Base-by-base conservation (phyloP, 1,139 yeast genomes). In the Tardiomyces digboiensis region DNA sequence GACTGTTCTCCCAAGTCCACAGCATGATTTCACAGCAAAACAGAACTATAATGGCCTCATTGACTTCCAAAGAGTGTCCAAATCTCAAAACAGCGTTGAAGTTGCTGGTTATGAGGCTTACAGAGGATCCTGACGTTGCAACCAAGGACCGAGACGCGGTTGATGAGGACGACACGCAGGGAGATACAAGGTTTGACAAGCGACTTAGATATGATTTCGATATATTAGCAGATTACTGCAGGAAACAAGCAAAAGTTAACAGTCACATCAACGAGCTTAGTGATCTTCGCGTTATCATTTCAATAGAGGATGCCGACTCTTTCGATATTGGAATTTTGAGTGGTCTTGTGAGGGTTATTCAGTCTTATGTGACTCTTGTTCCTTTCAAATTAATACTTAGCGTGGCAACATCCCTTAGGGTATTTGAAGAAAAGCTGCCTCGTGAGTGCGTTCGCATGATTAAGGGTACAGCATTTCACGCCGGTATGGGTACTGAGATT, bases 271-370 rank as follows among this genome's bases (percentile, higher is more conserved):
- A 51, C 40, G 39, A 53, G 42, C 36, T 54, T 47, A 42, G 46
- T 23, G 52, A 49, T 47, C 43, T 64, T 13, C 54, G 71, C 19
- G 55, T 74, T 18, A 61, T 76, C 13, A 60, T 78, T 3, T 61
- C 80, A 6, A 56, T 82, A n/a, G 84, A 81, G 53, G 87, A 82
- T 56, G 72, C 83, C 1, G 84, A 78, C 52, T 71, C 82, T 2
- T 71, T 81, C 46, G 74, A 72, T 38, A 64, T 70, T 10, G 68
- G 67, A n/a, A 66, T 78, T 2, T 57, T 82, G 19, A 68, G 77
- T 39, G 76, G 72, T 21, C 56, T 80, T 29, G 54, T 82, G 20
- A 68, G 67, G 42, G 57, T 76, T 38, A 57, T 80, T 42, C 71
- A 74, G 51, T 63, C 63, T 1, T 60, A 64, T 26, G 52, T 69